Conservation (phyloP, 768 basidiomycete genomes). For the Lactarius akahatsu region DNA sequence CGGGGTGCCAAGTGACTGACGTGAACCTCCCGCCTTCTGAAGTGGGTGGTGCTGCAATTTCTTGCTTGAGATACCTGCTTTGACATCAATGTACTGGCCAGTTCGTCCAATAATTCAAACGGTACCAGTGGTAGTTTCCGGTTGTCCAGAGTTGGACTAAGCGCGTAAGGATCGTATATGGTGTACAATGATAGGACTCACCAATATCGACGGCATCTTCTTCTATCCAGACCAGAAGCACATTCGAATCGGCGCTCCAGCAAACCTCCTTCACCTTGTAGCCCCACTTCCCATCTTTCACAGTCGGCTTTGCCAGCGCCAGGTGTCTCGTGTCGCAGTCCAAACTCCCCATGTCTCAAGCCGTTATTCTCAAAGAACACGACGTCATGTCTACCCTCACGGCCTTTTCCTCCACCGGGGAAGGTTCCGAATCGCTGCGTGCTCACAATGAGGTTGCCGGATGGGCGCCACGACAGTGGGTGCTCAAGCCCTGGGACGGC, state of each 20-base stretch:
- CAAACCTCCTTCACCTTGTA: slow-evolving; percentile 72
- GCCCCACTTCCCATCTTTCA: slow-evolving; percentile 50
- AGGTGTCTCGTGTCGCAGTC: slow-evolving; percentile 45
- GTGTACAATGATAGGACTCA: slow-evolving; percentile 39
- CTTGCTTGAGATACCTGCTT: slow-evolving; percentile 89
- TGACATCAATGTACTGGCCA: slow-evolving; percentile 15
- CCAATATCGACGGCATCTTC: slow-evolving; percentile 65
- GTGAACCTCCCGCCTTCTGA: slow-evolving; percentile 57
- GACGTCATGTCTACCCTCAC: slow-evolving; percentile 73
- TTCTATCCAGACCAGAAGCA: slow-evolving; percentile 85
- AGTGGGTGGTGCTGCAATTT: slow-evolving; percentile 53
- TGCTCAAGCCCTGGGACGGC: slow-evolving; percentile 81
- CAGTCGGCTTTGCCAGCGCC: slow-evolving; percentile 30
- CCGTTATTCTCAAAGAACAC: slow-evolving; percentile 97
- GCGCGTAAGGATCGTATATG: slow-evolving; percentile 5
- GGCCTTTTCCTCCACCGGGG: slow-evolving; percentile 65
- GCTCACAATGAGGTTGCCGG: slow-evolving; percentile 79
- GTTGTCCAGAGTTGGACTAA: slow-evolving; percentile 92
- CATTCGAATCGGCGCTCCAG: slow-evolving; percentile 89
- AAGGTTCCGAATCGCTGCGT: slow-evolving; percentile 76
- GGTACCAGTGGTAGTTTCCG: slow-evolving; percentile 91
- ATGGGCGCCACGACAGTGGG: slow-evolving; percentile 78
- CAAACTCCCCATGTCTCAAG: slow-evolving; percentile 86
- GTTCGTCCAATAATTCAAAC: slow-evolving; percentile 1
- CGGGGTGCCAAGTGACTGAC: slow-evolving; percentile 85